Conservation (phyloP, 768 basidiomycete genomes). For the Daedaleopsis nitida region DNA sequence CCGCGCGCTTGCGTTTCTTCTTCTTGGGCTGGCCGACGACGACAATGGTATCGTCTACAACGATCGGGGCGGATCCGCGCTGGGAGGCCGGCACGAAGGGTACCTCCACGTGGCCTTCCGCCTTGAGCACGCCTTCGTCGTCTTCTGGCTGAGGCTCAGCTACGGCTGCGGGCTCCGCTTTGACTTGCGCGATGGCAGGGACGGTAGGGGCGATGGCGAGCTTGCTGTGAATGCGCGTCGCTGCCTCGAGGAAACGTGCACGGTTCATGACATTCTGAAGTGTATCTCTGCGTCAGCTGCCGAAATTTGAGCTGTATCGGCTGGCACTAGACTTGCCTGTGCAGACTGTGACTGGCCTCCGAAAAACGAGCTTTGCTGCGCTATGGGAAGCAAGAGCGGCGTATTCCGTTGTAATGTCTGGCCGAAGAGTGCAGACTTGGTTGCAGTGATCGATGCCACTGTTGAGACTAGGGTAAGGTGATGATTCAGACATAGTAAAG, state of each 20-base stretch:
- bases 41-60: constrained; percentile 65
- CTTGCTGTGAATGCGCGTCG: constrained; percentile 67
- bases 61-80: constrained; percentile 37
- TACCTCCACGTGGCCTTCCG: constrained; percentile 63
- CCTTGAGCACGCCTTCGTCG: constrained; percentile 19
- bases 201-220: constrained; percentile 60
- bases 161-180: constrained; percentile 8
- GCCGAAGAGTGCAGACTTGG: not conserved
- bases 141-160: constrained; percentile 4
- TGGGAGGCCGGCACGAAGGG: constrained; percentile 75
- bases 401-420: not conserved
- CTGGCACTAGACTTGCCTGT: not conserved
- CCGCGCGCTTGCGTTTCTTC: constrained; percentile 66
- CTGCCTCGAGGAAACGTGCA: constrained; percentile 49
- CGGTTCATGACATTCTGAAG: not conserved
- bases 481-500: not conserved
- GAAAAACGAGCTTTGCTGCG: not conserved
- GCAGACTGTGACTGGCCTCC: not conserved
- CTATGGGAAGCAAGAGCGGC: not conserved
- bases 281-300: not conserved
- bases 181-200: constrained; percentile 39
- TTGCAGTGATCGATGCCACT: not conserved
- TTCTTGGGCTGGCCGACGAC: constrained; percentile 66
- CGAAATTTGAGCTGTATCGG: not conserved
- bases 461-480: not conserved